These are phyloP conservation scores for Termitomyces bulborhizus DNA, from an alignment of 768 basidiomycete species.

Conservation along the genomic window DNA sequence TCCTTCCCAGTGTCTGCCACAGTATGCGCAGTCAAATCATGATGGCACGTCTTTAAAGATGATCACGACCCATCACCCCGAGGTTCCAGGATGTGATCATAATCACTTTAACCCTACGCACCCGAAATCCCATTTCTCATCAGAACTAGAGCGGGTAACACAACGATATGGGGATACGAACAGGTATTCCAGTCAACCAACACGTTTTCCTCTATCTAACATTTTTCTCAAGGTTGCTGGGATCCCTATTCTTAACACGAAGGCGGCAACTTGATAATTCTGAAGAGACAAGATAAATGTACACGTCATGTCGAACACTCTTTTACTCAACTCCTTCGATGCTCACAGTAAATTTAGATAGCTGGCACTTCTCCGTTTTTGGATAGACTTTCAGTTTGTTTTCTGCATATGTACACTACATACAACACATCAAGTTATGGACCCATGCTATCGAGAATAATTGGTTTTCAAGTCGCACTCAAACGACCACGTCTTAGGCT, in stretches of 20 bases:
- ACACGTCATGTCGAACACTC: not conserved
- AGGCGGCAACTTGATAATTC: slow-evolving; percentile 29
- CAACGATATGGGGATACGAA: slow-evolving; percentile 62
- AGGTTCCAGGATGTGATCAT: not conserved
- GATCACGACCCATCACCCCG: not conserved
- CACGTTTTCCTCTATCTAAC: not conserved
- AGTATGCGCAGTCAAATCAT: not conserved
- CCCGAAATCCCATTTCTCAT: not conserved
- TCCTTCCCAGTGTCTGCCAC: not conserved
- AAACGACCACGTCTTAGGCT: not conserved
- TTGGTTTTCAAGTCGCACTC: not conserved
- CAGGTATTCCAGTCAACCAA: slow-evolving; percentile 31
- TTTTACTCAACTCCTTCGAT: not conserved
- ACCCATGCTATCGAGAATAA: not conserved
- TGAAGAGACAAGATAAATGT: slow-evolving; percentile 4
- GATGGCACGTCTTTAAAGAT: not conserved
- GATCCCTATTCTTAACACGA: slow-evolving; percentile 61
- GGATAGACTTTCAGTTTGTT: not conserved
- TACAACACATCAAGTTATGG: not conserved
- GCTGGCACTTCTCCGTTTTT: not conserved
- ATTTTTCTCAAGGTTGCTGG: slow-evolving; percentile 41
- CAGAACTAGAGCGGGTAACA: slow-evolving; percentile 37
- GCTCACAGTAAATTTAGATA: not conserved
- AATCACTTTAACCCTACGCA: not conserved
- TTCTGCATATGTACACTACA: slow-evolving; percentile 11